phyloP scores from a whole-genome alignment of 331 rosid genomes.

The Saraca asoca region DNA sequence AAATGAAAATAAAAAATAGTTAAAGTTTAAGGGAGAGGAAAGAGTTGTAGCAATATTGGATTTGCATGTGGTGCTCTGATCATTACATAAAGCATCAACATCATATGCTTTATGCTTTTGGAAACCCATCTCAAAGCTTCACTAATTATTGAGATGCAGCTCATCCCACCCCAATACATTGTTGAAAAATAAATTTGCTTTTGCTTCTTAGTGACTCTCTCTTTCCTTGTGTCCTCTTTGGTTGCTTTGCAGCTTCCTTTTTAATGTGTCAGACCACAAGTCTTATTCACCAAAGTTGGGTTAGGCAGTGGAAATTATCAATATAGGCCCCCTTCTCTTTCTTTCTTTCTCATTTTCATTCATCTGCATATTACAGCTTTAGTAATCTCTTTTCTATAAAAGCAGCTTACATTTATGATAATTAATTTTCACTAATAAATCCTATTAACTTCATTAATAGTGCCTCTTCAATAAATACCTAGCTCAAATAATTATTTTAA shows the following conservation, averaged over 20 bases:
- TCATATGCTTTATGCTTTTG: constrained; percentile 67
- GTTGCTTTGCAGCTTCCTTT: constrained; percentile 24
- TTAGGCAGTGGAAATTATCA: constrained; percentile 48
- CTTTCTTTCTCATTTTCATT: constrained; percentile 2
- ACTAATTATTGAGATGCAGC: constrained; percentile 79
- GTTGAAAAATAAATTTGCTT: constrained; percentile 53
- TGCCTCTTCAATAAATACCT: too few species aligned
- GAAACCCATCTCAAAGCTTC: constrained; percentile 39
- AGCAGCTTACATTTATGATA: constrained; percentile 11
- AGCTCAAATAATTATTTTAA: neutral
- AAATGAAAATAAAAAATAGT: too few species aligned
- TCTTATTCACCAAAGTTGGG: constrained; percentile 49
- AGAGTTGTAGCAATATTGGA: constrained; percentile 59
- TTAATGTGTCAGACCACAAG: constrained; percentile 53
- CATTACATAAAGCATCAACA: constrained; percentile 62
- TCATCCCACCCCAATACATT: constrained; percentile 49
- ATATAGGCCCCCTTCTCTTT: constrained; percentile 22
- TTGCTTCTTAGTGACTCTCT: constrained; percentile 50
- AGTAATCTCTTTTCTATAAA: constrained; percentile 17
- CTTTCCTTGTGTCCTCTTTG: constrained; percentile 40
- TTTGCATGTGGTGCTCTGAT: constrained; percentile 77
- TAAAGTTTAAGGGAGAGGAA: neutral
- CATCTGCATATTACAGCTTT: neutral
- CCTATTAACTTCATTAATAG: neutral
- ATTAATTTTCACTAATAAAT: neutral